Evolutionary conservation across 2,329 filamentous ascomycete species (phyloP), one percentile per base, ranked within the genome.

Genomic region (Sordariomycetes sp.): DNA sequence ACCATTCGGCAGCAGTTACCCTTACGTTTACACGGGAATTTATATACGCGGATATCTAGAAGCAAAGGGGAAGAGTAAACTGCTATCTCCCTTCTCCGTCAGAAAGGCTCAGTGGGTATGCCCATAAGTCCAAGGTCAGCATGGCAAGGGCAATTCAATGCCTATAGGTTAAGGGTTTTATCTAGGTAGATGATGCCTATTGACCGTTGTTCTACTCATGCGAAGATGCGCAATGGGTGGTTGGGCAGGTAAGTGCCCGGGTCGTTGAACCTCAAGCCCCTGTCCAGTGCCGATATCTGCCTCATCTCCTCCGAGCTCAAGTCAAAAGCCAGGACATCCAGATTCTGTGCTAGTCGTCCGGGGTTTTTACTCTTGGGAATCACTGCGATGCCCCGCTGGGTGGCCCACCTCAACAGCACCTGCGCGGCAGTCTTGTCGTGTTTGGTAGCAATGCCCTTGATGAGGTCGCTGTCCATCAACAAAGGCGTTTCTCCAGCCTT

Each of bases 351-450:
- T 39, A 76, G 55, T 18, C 68, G 49, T 21, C 51, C 46, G 31
- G 60, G 56, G 48, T 68, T 68, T 53, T 72, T 75, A 40, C 66
- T 70, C 64, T 81, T 82, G 39, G 77, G 75, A 35, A 79, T 79
- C 36, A 80, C 74, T 18, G 72, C 72, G 37, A 80, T 58, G n/a
- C 62, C 62, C 18, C 74, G 61, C 60, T 81, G 76, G 1, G 79
- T 81, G 3, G 75, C 68, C 79, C 79, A 83, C 19, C 78, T 63
- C 31, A 84, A 61, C 36, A 82, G 61, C 2, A 82, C 64, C 64
- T 83, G 79, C 3, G 78, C 75, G 4, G 78, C 67, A 1, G 75
- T 75, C 57, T 71, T 75, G 42, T 50, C 51, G 35, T 75, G 57
- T 55, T 72, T 75, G 32, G 62, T 54, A 8, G 76, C 69, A 39